Conservation (phyloP, 2,329 filamentous ascomycete genomes). For the Colletotrichum kahawae region DNA sequence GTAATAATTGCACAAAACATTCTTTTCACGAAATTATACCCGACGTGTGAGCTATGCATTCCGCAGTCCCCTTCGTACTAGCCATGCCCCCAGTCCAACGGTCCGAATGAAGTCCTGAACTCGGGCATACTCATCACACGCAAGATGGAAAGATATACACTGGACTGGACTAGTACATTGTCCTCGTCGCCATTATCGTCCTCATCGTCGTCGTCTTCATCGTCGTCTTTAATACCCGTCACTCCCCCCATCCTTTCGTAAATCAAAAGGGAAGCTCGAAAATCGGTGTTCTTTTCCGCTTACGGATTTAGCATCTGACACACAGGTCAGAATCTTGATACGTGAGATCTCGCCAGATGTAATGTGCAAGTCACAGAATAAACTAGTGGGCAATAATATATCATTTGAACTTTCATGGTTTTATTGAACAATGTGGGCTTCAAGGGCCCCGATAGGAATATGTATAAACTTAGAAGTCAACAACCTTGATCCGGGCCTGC, state of each 20-base stretch:
- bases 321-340: too few relatives aligned
- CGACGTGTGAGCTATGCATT: background rate
- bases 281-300: rapidly evolving
- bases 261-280: background rate
- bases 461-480: constrained; percentile 58
- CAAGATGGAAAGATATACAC: too few relatives aligned
- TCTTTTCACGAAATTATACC: background rate
- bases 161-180: background rate
- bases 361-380: background rate
- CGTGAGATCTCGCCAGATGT: too few relatives aligned
- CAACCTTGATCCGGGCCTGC: constrained; percentile 67
- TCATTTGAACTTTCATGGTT: background rate
- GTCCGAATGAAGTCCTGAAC: background rate
- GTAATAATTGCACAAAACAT: background rate
- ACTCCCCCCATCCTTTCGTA: background rate
- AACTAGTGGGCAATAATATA: background rate
- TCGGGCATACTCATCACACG: too few relatives aligned
- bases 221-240: too few relatives aligned
- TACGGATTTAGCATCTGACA: too few relatives aligned
- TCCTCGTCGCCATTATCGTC: background rate
- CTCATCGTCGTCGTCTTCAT: background rate
- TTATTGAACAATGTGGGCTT: background rate
- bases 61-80: background rate
- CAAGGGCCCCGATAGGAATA: background rate
- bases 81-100: background rate